Conservation (phyloP, 768 basidiomycete genomes). For the Panaeolus cyanescens region DNA sequence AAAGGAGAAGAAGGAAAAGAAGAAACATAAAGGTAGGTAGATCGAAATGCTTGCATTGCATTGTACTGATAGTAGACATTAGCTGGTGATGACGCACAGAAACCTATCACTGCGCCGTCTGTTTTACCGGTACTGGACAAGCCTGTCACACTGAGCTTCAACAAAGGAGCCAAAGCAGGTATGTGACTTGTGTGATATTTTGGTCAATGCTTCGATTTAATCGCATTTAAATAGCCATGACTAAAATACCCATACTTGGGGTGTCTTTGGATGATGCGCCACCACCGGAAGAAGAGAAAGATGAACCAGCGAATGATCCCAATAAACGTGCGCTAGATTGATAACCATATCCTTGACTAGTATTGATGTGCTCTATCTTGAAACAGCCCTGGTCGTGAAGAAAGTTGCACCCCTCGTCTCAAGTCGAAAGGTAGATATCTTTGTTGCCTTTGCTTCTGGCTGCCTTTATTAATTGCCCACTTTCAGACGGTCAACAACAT, state of each 20-base stretch:
- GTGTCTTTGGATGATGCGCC: constrained; percentile 68
- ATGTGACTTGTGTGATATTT: not conserved
- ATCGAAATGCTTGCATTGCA: not conserved
- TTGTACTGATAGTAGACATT: constrained; percentile 4
- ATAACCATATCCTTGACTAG: not conserved
- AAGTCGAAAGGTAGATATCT: constrained; percentile 71
- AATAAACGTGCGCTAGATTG: constrained; percentile 50
- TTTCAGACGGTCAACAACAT: constrained; percentile 85
- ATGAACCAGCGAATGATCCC: constrained; percentile 42
- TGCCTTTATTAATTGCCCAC: constrained; percentile 8
- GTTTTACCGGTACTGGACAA: constrained; percentile 75
- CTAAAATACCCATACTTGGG: constrained; percentile 52
- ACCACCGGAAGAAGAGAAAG: constrained; percentile 44
- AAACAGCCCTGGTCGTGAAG: constrained; percentile 46
- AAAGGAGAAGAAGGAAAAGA: constrained; percentile 61
- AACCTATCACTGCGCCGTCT: constrained; percentile 55
- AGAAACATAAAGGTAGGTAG: constrained; percentile 52
- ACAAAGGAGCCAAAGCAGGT: constrained; percentile 47
- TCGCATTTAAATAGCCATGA: constrained; percentile 9
- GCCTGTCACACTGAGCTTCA: constrained; percentile 79
- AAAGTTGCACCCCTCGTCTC: constrained; percentile 82
- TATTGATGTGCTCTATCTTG: not conserved
- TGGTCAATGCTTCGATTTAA: not conserved
- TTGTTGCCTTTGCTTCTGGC: constrained; percentile 10
- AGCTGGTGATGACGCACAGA: constrained; percentile 33